Base-by-base conservation (phyloP, 2,329 filamentous ascomycete genomes). In the Phoma herbarum region DNA sequence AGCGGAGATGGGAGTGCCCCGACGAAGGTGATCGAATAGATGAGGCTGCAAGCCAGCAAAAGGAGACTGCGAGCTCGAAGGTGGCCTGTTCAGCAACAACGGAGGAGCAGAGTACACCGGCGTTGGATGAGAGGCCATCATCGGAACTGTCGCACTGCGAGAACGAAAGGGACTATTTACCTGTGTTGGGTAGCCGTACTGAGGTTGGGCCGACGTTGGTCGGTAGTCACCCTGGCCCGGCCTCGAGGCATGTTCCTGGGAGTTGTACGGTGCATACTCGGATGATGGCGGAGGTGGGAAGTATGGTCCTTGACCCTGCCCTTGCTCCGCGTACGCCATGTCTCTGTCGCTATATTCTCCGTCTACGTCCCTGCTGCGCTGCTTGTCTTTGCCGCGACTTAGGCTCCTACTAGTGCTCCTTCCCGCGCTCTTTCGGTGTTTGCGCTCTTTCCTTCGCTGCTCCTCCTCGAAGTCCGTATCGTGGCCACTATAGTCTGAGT, bases 231-330 rank as follows among this genome's bases (percentile, higher is more conserved):
- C 66, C 49, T 60, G 66, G 44, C 61, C 56, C 25, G 59, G 54
- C 20, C 64, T 61, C 18, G 69, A 61, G 43, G 69, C 65, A 61
- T 75, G 73, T 49, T 76, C 73, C 56, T 74, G 74, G 33, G 75
- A 67, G 46, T 75, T 74, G 63, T 78, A 78, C 16, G 74, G 70
- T 55, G 63, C 70, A 57, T 76, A 76, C 41, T 73, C 71, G 49
- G 71, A 68, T 16, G 63, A 53, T 37, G 74, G 72, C 39, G 71
- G 72, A 37, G 74, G 75, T 59, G 72, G 66, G 51, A 73, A 76
- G 48, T 75, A 70, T 25, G 68, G 67, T 25, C 59, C 67, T 62
- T 53, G 63, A 56, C 47, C 63, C 53, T 58, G 57, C 33, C 65
- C 63, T 47, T 68, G 66, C 22, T 72, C 72, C 47, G 65, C 51